Evolutionary conservation across 208 protist genomes (phyloP).

Genomic region (Leishmania gerbilli): DNA sequence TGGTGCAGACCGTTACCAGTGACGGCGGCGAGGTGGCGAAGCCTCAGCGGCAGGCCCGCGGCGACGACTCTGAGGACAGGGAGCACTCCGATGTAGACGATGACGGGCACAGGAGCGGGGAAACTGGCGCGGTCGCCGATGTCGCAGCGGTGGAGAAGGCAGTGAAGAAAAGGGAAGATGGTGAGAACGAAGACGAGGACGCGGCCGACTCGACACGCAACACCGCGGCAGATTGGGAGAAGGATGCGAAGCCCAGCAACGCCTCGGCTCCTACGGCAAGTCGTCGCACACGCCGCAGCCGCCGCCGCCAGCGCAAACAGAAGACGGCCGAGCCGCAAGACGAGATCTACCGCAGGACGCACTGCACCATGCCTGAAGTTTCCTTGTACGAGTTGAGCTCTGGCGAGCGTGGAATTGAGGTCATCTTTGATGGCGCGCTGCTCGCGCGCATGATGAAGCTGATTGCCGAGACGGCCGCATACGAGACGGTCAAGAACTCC

Average conservation of each 20-base stretch:
- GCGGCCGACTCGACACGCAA: conserved; percentile 7
- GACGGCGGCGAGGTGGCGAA: conserved; percentile 1
- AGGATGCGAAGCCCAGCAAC: conserved; percentile 18
- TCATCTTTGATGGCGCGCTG: conserved; percentile 61
- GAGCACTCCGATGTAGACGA: conserved; percentile 21
- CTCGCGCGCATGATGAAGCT: conserved; percentile 75
- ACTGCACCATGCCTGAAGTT: conserved; percentile 33
- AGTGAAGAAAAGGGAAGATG: not conserved
- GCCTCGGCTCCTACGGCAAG: conserved; percentile 14
- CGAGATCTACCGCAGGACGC: conserved; percentile 56
- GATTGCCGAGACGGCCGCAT: conserved; percentile 67
- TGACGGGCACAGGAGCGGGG: not conserved
- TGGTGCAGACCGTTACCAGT: not conserved
- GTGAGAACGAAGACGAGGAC: conserved; percentile 9
- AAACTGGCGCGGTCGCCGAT: not conserved
- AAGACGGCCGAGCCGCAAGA: conserved; percentile 44
- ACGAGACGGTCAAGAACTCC: conserved; percentile 71
- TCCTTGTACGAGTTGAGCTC: conserved; percentile 42
- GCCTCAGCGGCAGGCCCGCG: not conserved
- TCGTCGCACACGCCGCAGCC: conserved; percentile 40
- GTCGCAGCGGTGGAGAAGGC: not conserved
- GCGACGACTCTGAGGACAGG: conserved; percentile 11
- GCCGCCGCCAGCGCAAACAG: conserved; percentile 43
- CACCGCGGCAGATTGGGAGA: conserved; percentile 11
- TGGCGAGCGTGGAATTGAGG: conserved; percentile 66